These are phyloP conservation scores for Colletotrichum noveboracense DNA, from an alignment of 2,329 filamentous ascomycete genomes.

Conservation along the genomic window DNA sequence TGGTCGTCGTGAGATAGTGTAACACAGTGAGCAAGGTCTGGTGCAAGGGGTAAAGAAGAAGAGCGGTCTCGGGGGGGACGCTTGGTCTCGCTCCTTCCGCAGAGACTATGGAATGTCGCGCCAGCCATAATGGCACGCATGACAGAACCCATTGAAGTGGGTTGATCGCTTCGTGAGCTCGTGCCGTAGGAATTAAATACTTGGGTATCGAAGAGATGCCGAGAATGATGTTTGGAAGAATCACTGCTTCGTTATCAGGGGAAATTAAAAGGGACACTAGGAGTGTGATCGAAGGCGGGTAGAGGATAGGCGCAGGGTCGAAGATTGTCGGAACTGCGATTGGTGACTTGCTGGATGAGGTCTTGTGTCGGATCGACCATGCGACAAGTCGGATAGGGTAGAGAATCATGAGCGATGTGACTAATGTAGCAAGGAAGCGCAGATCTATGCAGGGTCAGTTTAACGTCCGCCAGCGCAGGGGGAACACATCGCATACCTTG, in stretches of 20 bases:
- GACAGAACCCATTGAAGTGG: conserved; percentile 81
- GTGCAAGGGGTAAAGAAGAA: conserved; percentile 82
- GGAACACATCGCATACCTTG: conserved; percentile 45
- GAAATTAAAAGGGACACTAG: conserved; percentile 79
- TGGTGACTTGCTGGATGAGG: conserved; percentile 41
- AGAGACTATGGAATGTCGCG: neutral
- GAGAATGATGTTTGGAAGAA: conserved; percentile 84
- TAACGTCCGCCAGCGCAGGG: neutral
- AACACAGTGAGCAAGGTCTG: conserved; percentile 76
- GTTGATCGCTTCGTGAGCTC: conserved; percentile 62
- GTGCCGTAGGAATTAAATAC: conserved; percentile 70
- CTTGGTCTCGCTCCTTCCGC: conserved; percentile 25
- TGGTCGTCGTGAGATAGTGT: conserved; percentile 85
- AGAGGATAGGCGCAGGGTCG: conserved; percentile 90
- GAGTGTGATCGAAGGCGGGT: conserved; percentile 78
- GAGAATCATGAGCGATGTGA: conserved; percentile 45
- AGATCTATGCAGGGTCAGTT: conserved; percentile 45
- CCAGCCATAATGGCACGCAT: conserved; percentile 64
- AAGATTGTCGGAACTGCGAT: conserved; percentile 74
- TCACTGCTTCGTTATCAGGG: conserved; percentile 60
- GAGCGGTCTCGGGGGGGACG: conserved; percentile 62
- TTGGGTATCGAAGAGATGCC: conserved; percentile 79
- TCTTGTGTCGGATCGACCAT: conserved; percentile 49
- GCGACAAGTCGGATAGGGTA: conserved; percentile 66
- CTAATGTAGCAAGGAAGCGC: conserved; percentile 38